Evolutionary conservation across 2,329 filamentous ascomycete genomes (phyloP), one percentile per base, ranked within the genome.

Genomic region (Grosmannia penicillata): DNA sequence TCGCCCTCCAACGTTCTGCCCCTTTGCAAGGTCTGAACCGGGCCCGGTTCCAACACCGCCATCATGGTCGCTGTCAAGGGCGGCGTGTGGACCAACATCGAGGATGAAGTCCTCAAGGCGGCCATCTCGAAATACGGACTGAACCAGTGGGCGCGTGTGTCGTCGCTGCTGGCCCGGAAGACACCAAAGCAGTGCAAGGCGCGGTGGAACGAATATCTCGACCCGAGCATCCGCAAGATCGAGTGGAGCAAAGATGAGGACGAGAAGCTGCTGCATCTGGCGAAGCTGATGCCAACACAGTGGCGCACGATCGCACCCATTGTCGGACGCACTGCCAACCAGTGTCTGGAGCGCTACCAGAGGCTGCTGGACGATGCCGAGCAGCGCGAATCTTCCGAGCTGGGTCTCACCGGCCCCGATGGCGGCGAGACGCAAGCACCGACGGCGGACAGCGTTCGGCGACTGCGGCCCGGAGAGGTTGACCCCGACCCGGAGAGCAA

Each of bases 231-330:
- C 65, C 83, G 89, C 54, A 98, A 98, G 68, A 91, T 93, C 50
- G 91, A 98, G 64, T 98, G 91, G 89, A 94, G 85, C 56, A 83
- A 91, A 54, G 91, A 98, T 60, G 91, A 98, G 58, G 91, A 98
- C 58, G 91, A 98, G 67, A 95, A 93, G 64, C 70, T 98, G 43
- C 63, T 98, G 51, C 91, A 96, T 54, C 70, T 98, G 53, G 91
- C 91, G 45, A 98, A 96, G 71, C 70, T 98, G 62, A 94, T 98
- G 80, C 91, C 91, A 41, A 96, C 89, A 22, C 91, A 98, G 72
- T 98, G 91, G 91, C 81, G 91, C 53, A 96, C 91, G 34, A 96
- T 98, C 54, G 89, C 91, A 41, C 87, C 91, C 39, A 89, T 96
- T 49, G 87, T 98, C 51, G 91, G 91, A 48, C 77, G 91, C 53